Evolutionary conservation across 805 yeast species (phyloP).

Genomic region (Cyberlindnera xylosilytica): DNA sequence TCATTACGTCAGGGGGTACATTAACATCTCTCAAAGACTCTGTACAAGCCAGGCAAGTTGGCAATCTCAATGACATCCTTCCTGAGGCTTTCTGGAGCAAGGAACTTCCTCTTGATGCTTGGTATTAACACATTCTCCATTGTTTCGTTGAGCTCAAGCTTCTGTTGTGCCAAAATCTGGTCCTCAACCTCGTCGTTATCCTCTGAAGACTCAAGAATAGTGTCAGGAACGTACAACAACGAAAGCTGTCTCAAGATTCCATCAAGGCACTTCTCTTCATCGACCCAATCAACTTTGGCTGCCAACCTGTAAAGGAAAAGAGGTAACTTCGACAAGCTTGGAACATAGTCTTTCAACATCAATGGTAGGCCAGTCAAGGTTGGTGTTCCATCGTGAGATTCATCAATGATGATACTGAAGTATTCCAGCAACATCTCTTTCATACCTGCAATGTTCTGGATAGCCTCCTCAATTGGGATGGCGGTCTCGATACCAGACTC

Average conservation of each 20-base stretch:
- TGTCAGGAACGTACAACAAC: slow-evolving; percentile 65
- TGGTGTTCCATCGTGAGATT: slow-evolving; percentile 28
- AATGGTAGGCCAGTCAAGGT: slow-evolving; percentile 59
- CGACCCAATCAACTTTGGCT: slow-evolving; percentile 54
- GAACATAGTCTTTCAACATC: slow-evolving; percentile 59
- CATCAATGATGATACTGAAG: slow-evolving; percentile 50
- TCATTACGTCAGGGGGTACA: background rate
- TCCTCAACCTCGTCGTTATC: slow-evolving; percentile 20
- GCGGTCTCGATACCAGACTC: slow-evolving; percentile 17
- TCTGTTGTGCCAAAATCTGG: slow-evolving; percentile 25
- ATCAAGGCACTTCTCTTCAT: slow-evolving; percentile 65
- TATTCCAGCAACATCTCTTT: slow-evolving; percentile 80
- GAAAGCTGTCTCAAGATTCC: slow-evolving; percentile 70
- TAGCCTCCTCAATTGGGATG: slow-evolving; percentile 26
- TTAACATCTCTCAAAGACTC: slow-evolving; percentile 88
- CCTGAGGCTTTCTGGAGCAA: slow-evolving; percentile 56
- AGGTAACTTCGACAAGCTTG: slow-evolving; percentile 62
- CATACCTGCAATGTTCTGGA: slow-evolving; percentile 43
- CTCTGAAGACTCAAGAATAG: slow-evolving; percentile 30
- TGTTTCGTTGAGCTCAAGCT: slow-evolving; percentile 30
- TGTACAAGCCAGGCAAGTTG: slow-evolving; percentile 84
- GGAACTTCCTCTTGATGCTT: slow-evolving; percentile 52
- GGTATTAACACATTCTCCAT: slow-evolving; percentile 69
- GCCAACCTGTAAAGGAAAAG: slow-evolving; percentile 63
- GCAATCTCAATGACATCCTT: slow-evolving; percentile 79